Evolutionary conservation across 148 eudicot species (phyloP), one percentile per base, ranked within the genome.

Genomic region (Tetragonia tetragonoides): DNA sequence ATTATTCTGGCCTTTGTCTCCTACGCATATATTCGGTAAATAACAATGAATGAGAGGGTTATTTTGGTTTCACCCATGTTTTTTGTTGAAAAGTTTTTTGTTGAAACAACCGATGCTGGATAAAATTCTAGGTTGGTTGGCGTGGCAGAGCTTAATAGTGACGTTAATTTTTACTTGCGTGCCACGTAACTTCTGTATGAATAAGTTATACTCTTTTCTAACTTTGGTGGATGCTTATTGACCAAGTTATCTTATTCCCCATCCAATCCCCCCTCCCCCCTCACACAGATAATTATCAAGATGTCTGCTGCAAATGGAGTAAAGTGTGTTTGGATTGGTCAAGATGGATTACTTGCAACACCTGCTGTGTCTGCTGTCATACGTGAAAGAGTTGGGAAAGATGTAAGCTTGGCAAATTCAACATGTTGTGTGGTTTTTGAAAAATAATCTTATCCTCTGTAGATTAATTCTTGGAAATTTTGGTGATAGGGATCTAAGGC

Each of bases 291-390:
- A 41, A 95, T 95, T 66, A 93, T 87, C 68, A 95, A 95, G 90
- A 91, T 95, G 99, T 85, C 97, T 67, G 99, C 99, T 87, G 99
- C 90, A 72, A 95, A 93, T 87, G 97, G 96, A 86, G 99, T 90
- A 60, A 88, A 97, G 77, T 79, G 97, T 81, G 78, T 95, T 79
- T 95, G 99, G 99, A 92, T 95, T 84, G 99, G 99, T 79, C 97
- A 91, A 84, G 88, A 95, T 83, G 87, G 93, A 74, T 85, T 95
- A 85, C 84, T 95, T 53, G 90, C 99, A 62, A 95, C 99, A 72
- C 99, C 99, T 80, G 97, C 99, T 82, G 99, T 95, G 77, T 95
- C 99, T 77, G 94, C 94, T 84, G 93, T 95, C 74, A 85, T 95
- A 77, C 97, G 99, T 41, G 97, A 95, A 75, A 86, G 99, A 88